A percentile compares a stretch with the other conserved stretches of the same genome.
Evolutionary conservation across 257 asterid genomes (phyloP).

Genomic region (Solanum okadae): DNA sequence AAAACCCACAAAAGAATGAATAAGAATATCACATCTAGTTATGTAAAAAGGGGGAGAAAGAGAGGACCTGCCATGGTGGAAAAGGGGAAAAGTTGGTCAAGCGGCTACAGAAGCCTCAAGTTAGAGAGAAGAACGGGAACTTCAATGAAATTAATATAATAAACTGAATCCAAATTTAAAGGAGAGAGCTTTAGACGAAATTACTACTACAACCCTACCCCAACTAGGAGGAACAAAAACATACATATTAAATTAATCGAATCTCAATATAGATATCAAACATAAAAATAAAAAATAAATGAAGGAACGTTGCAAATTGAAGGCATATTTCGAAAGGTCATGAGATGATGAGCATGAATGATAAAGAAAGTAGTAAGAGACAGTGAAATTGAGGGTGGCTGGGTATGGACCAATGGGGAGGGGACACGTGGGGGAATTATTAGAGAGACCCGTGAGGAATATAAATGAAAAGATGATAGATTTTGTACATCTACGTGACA

Average conservation of each 20-base stretch:
- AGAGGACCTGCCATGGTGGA: slow-evolving; percentile 10
- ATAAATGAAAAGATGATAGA: background rate
- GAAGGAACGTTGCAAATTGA: background rate
- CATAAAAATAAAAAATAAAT: too few species aligned
- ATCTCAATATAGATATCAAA: too few species aligned
- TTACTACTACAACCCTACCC: background rate
- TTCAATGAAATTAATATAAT: background rate
- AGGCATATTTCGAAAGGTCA: background rate
- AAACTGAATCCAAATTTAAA: background rate
- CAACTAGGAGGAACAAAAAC: background rate
- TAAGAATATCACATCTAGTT: background rate
- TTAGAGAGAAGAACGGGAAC: background rate
- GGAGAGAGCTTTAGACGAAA: background rate
- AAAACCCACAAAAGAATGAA: background rate
- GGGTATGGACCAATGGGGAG: background rate
- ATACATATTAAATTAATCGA: too few species aligned
- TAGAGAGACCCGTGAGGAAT: background rate
- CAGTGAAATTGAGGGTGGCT: background rate
- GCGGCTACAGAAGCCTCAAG: background rate
- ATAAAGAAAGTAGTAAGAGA: background rate
- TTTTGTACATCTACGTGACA: background rate
- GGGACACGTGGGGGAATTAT: background rate
- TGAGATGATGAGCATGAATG: background rate
- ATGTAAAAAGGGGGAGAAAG: background rate
- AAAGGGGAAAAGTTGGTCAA: background rate